Evolutionary conservation across 192 early-diverging fungal species (phyloP).

Genomic region (Coemansia sp.): DNA sequence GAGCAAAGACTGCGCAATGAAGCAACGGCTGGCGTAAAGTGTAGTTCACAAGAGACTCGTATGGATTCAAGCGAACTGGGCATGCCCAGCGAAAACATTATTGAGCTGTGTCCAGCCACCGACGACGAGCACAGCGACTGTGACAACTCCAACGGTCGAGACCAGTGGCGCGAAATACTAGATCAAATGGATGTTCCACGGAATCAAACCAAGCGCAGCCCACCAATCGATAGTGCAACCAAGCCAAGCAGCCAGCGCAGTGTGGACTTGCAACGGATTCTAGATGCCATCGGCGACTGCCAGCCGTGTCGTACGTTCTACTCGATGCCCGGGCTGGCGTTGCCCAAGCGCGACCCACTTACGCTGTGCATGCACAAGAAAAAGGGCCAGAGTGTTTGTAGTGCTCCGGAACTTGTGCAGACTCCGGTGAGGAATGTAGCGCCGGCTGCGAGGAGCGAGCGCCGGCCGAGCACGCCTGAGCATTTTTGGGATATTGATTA

Average conservation of each 20-base stretch:
- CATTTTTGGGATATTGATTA: constrained; percentile 52
- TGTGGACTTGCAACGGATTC: constrained; percentile 21
- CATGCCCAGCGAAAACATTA: constrained; percentile 10
- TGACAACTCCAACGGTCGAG: neutral
- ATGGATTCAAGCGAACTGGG: constrained; percentile 40
- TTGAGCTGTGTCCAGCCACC: constrained; percentile 30
- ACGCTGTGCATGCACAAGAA: constrained; percentile 35
- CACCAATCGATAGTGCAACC: neutral
- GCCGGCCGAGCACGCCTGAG: constrained; percentile 38
- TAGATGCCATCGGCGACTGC: constrained; percentile 37
- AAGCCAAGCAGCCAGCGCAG: constrained; percentile 7
- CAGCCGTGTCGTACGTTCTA: constrained; percentile 42
- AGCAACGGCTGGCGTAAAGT: constrained; percentile 3
- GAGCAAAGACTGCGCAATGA: neutral
- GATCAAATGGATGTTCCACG: neutral
- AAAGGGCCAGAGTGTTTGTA: constrained; percentile 11
- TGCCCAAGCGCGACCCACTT: constrained; percentile 35
- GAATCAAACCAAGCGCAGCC: constrained; percentile 3
- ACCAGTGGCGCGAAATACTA: constrained; percentile 18
- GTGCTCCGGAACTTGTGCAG: neutral
- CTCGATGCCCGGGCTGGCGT: constrained; percentile 39
- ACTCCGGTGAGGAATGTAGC: neutral
- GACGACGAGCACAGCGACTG: constrained; percentile 19
- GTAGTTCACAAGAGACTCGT: constrained; percentile 47
- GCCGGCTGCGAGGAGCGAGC: constrained; percentile 30